These are phyloP conservation scores for Beauveria bassiana DNA, from an alignment of 2,329 filamentous ascomycete species.

Conservation along the genomic window DNA sequence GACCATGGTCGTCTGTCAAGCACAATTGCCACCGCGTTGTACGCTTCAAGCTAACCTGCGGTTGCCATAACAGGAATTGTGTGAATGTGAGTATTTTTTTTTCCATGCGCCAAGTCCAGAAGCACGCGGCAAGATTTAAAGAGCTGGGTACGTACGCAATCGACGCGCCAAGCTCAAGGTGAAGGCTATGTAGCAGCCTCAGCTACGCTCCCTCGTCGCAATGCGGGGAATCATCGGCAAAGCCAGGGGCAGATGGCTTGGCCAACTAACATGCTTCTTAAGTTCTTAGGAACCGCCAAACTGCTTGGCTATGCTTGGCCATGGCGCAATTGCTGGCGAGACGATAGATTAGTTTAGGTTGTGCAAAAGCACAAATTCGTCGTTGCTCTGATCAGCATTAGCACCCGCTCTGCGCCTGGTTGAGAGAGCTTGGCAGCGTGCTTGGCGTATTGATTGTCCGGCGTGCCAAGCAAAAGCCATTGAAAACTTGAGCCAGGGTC, in stretches of 20 bases:
- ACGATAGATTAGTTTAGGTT: neutral
- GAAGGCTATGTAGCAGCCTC: neutral
- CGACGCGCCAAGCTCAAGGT: neutral
- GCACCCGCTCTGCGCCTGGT: constrained; percentile 3
- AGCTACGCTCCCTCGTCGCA: neutral
- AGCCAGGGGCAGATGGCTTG: neutral
- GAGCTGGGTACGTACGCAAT: neutral
- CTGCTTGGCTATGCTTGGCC: neutral
- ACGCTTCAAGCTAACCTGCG: too few species aligned
- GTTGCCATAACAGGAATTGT: too few species aligned
- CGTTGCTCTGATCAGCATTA: neutral
- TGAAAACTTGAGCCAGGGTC: neutral
- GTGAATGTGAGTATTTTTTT: neutral
- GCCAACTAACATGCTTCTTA: neutral
- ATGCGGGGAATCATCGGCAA: neutral
- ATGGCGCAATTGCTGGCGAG: neutral
- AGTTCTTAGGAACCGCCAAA: neutral
- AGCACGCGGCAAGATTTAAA: neutral
- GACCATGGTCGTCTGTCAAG: neutral
- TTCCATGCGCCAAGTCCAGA: neutral
- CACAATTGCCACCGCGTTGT: neutral
- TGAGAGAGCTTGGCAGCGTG: neutral
- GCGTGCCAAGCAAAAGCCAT: neutral
- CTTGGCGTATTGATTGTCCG: neutral
- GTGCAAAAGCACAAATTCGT: neutral